phyloP scores from a whole-genome alignment of 129 eudicot species.

The Saussurea involucrata region DNA sequence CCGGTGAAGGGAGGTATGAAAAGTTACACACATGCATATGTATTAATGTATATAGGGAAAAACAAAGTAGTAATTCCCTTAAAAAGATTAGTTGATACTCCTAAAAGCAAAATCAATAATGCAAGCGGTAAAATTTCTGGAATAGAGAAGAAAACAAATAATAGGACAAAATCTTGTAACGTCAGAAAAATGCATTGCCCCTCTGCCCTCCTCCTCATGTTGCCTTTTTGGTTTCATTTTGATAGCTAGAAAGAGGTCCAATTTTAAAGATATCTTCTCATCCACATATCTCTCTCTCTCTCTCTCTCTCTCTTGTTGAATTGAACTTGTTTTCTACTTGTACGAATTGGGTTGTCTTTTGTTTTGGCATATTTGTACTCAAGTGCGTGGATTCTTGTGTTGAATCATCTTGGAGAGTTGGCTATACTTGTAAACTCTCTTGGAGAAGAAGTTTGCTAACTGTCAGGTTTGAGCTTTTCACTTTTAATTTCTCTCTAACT shows the following conservation, averaged over 20 bases:
- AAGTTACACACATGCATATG: background rate
- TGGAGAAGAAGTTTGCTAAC: slow-evolving; percentile 27
- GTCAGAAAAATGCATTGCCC: slow-evolving; percentile 37
- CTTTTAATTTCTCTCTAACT: slow-evolving; percentile 27
- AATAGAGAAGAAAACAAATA: slow-evolving; percentile 44
- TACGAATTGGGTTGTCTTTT: slow-evolving; percentile 33
- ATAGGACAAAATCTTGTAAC: slow-evolving; percentile 60
- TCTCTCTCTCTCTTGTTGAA: slow-evolving; percentile 16
- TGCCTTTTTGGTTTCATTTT: slow-evolving; percentile 33
- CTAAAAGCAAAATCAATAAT: slow-evolving; percentile 42
- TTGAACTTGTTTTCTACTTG: slow-evolving; percentile 16
- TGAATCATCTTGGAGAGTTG: slow-evolving; percentile 33
- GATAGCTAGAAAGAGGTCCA: slow-evolving; percentile 34
- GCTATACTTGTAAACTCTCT: slow-evolving; percentile 18
- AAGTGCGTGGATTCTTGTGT: slow-evolving; percentile 40
- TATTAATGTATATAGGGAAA: slow-evolving; percentile 16
- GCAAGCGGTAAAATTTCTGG: slow-evolving; percentile 30
- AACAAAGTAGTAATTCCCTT: slow-evolving; percentile 18
- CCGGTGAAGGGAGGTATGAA: background rate
- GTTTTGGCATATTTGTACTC: slow-evolving; percentile 34
- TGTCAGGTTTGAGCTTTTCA: slow-evolving; percentile 45
- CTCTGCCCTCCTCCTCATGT: slow-evolving; percentile 35
- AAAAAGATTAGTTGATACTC: slow-evolving; percentile 33
- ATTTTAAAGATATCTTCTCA: slow-evolving; percentile 24
- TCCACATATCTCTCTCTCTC: slow-evolving; percentile 26